These are phyloP conservation scores for Umbelopsis vinacea DNA, from an alignment of 192 early-diverging fungal genomes.

Conservation along the genomic window DNA sequence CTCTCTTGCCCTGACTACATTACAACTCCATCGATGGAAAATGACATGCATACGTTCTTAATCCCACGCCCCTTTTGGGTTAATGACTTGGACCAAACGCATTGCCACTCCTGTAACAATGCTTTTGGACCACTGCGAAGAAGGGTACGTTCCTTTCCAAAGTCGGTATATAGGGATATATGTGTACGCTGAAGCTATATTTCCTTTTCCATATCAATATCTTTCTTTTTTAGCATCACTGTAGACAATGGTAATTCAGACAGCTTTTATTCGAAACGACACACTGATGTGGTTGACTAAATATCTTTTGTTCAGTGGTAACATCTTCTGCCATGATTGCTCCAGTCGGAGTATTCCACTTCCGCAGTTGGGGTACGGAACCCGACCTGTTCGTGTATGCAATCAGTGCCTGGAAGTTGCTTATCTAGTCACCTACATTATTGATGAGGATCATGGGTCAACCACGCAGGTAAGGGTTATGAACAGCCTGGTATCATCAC, in stretches of 20 bases:
- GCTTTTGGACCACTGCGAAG: conserved; percentile 50
- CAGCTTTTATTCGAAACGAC: too few relatives aligned
- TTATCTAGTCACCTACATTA: conserved; percentile 57
- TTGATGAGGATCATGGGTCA: conserved; percentile 55
- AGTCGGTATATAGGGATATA: not conserved
- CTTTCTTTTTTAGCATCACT: conserved; percentile 56
- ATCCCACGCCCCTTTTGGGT: conserved; percentile 55
- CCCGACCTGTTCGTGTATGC: conserved; percentile 58
- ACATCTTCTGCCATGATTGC: conserved; percentile 61
- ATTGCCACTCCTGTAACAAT: conserved; percentile 46
- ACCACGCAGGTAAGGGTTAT: conserved; percentile 50
- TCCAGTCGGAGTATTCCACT: conserved; percentile 54
- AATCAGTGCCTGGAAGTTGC: conserved; percentile 60
- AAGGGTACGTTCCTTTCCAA: conserved; percentile 40
- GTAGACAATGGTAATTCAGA: conserved; percentile 56
- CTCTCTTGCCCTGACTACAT: not conserved
- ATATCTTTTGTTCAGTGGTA: conserved; percentile 44
- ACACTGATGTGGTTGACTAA: not conserved
- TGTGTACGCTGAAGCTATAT: not conserved
- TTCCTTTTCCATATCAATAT: not conserved
- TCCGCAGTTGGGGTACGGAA: conserved; percentile 56
- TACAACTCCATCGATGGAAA: not conserved
- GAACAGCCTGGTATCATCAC: not conserved
- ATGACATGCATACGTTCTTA: conserved; percentile 45
- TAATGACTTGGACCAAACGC: conserved; percentile 49